Percentiles rank a stretch among this genome's conserved stretches.
Evolutionary conservation across 2,329 filamentous ascomycete genomes (phyloP).

Genomic region (Neofusicoccum parvum): DNA sequence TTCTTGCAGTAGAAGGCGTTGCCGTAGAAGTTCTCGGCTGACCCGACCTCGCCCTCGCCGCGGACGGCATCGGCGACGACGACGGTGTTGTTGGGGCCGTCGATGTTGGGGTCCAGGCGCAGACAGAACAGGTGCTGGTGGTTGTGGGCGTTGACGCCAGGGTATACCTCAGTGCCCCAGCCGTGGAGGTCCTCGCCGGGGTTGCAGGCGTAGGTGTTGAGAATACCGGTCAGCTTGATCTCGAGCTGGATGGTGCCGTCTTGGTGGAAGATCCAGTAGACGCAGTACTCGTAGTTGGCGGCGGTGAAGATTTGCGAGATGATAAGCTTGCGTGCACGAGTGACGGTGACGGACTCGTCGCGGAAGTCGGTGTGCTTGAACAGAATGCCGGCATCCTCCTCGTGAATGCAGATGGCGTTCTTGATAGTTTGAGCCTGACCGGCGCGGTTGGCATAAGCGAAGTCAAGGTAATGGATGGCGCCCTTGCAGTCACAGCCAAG

Average conservation of each 20-base stretch:
- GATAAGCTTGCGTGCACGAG: slow-evolving; percentile 80
- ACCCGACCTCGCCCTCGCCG: slow-evolving; percentile 74
- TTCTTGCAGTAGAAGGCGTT: slow-evolving; percentile 88
- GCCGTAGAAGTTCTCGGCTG: slow-evolving; percentile 80
- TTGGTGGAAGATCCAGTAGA: slow-evolving; percentile 89
- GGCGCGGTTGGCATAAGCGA: slow-evolving; percentile 76
- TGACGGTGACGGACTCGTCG: slow-evolving; percentile 84
- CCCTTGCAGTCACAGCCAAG: slow-evolving; percentile 87
- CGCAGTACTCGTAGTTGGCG: slow-evolving; percentile 92
- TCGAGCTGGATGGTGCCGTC: slow-evolving; percentile 91
- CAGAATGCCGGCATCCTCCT: slow-evolving; percentile 87
- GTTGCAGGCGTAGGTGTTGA: slow-evolving; percentile 86
- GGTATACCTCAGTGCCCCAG: slow-evolving; percentile 91
- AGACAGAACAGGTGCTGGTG: slow-evolving; percentile 95
- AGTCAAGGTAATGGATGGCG: slow-evolving; percentile 88
- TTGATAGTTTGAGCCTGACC: slow-evolving; percentile 81
- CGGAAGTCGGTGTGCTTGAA: slow-evolving; percentile 96
- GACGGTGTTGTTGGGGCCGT: slow-evolving; percentile 81
- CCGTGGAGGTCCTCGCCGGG: slow-evolving; percentile 78
- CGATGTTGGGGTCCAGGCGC: slow-evolving; percentile 82
- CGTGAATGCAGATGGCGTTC: slow-evolving; percentile 93
- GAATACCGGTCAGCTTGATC: slow-evolving; percentile 84
- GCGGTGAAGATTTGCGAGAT: slow-evolving; percentile 93
- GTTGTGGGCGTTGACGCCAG: slow-evolving; percentile 90
- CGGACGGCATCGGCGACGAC: slow-evolving; percentile 78